phyloP scores from a whole-genome alignment of 2,329 filamentous ascomycete genomes.

The Simplicillium aogashimaense region DNA sequence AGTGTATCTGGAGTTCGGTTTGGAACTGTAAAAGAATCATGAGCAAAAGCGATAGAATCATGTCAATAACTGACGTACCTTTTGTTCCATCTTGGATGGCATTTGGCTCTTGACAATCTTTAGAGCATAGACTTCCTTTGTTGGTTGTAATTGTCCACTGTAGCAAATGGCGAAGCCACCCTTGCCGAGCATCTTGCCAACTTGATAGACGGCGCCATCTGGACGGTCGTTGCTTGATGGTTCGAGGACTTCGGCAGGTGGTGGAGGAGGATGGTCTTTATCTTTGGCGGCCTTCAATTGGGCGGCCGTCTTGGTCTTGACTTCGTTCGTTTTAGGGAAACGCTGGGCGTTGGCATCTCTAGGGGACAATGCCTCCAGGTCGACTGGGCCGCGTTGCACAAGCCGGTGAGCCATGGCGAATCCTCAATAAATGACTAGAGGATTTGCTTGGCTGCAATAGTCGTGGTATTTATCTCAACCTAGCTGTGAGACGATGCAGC shows the following conservation, averaged over 20 bases:
- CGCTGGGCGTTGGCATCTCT: constrained; percentile 54
- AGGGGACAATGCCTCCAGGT: constrained; percentile 55
- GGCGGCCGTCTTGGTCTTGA: constrained; percentile 41
- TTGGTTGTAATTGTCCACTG: constrained; percentile 56
- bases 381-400: constrained; percentile 37
- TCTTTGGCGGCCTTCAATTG: constrained; percentile 49
- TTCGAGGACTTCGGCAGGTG: constrained; percentile 49
- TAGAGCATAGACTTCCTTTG: constrained; percentile 60
- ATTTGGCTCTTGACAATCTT: constrained; percentile 80
- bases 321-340: constrained; percentile 34
- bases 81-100: constrained; percentile 75
- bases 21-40: constrained; percentile 40
- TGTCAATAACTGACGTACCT: constrained; percentile 38
- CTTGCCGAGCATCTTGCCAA: constrained; percentile 66
- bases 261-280: constrained; percentile 57
- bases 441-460: too few relatives aligned
- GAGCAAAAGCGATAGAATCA: constrained; percentile 4
- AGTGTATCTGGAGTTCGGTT: constrained; percentile 92
- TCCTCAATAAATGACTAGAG: too few relatives aligned
- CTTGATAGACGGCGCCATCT: constrained; percentile 62
- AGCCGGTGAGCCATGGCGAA: constrained; percentile 36
- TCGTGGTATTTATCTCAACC: too few relatives aligned
- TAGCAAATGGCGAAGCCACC: constrained; percentile 79
- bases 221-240: constrained; percentile 59
- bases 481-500: too few relatives aligned